Percentiles rank a stretch among this genome's conserved stretches.
Conservation (phyloP, 2,329 filamentous ascomycete species). For the Colletotrichum aenigma region DNA sequence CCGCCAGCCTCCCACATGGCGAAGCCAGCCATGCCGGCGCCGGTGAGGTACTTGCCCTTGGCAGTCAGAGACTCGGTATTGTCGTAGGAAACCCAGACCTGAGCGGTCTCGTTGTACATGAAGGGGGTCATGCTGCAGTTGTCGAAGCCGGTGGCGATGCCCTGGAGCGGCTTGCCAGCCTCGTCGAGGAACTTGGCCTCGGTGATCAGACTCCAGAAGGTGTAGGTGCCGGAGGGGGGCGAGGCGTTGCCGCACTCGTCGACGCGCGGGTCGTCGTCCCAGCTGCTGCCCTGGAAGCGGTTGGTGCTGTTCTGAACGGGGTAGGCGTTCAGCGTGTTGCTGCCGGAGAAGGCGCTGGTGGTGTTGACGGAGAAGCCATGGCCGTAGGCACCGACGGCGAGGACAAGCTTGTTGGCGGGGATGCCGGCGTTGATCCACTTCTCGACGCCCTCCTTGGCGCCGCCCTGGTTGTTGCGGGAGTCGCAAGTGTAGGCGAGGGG, state of each 20-base stretch:
- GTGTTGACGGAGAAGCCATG: conserved; percentile 19
- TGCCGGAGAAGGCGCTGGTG: not conserved
- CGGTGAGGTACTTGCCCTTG: conserved; percentile 11
- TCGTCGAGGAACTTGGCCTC: conserved; percentile 15
- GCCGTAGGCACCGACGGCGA: conserved; percentile 15
- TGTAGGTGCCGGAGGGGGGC: conserved; percentile 10
- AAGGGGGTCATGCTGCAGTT: conserved; percentile 16
- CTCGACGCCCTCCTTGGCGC: conserved; percentile 9
- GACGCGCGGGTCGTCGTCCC: conserved; percentile 14
- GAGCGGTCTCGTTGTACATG: conserved; percentile 3
- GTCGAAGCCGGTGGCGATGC: conserved; percentile 6
- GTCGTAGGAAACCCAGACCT: conserved; percentile 20
- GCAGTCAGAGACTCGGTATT: not conserved
- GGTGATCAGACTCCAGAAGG: conserved; percentile 8
- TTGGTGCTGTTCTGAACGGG: conserved; percentile 12
- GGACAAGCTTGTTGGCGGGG: conserved; percentile 11
- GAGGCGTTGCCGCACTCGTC: conserved; percentile 13
- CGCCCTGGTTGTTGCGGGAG: conserved; percentile 17
- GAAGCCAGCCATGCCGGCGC: conserved; percentile 5
- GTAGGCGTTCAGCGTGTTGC: conserved; percentile 12
- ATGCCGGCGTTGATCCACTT: conserved; percentile 14
- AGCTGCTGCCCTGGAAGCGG: conserved; percentile 20
- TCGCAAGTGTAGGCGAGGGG: conserved; percentile 8
- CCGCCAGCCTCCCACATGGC: conserved; percentile 14
- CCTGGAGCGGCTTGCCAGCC: not conserved